These are phyloP conservation scores for Elongisporangium anandrum DNA, from an alignment of 352 stramenopile genomes.

Conservation along the genomic window DNA sequence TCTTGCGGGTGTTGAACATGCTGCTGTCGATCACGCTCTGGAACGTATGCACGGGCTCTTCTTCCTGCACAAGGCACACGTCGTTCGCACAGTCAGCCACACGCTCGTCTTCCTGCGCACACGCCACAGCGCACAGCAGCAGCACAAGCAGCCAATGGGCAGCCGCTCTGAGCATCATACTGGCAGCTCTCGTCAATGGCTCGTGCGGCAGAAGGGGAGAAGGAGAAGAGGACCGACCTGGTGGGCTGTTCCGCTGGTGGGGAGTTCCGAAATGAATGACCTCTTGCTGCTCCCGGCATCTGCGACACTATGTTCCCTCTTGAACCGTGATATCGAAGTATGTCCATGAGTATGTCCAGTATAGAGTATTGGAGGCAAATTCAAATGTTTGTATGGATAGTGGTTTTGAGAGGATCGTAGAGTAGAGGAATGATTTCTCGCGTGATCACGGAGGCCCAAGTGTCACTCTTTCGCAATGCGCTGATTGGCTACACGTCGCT, in stretches of 20 bases:
- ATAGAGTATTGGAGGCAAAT: too few species aligned
- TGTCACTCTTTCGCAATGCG: background rate
- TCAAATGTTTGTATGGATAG: background rate
- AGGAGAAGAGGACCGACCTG: background rate
- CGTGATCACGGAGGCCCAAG: background rate
- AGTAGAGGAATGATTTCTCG: background rate
- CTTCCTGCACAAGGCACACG: background rate
- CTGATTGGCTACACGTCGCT: background rate
- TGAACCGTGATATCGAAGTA: background rate
- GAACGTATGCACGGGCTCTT: background rate
- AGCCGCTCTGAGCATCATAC: background rate
- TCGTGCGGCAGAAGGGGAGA: background rate
- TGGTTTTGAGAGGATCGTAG: background rate
- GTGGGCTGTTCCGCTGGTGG: background rate
- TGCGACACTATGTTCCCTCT: background rate
- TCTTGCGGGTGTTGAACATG: constrained; percentile 22
- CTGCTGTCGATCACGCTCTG: background rate
- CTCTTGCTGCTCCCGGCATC: background rate
- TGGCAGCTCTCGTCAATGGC: background rate
- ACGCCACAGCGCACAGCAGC: background rate
- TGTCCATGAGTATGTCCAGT: too few species aligned
- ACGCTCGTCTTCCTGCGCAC: background rate
- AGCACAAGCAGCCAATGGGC: background rate
- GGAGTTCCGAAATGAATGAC: background rate
- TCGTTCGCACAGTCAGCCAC: background rate